These are phyloP conservation scores for Umbelopsis isabellina DNA, from an alignment of 192 early-diverging fungal genomes.

Conservation along the genomic window DNA sequence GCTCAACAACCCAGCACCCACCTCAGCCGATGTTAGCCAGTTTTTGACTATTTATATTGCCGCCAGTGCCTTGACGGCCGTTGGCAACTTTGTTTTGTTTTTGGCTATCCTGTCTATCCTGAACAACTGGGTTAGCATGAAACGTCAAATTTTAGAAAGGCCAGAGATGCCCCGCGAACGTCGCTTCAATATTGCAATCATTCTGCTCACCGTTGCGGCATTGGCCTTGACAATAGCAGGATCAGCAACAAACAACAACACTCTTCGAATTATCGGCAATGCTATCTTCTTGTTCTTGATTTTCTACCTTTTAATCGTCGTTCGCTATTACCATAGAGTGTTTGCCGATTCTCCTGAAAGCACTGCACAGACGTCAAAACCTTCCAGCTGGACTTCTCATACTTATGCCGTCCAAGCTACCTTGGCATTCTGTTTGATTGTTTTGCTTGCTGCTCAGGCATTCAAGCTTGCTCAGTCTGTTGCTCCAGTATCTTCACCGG, in stretches of 20 bases:
- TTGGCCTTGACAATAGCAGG: constrained; percentile 10
- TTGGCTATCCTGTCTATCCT: not conserved
- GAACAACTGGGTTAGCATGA: not conserved
- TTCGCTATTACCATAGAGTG: not conserved
- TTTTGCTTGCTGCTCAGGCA: constrained; percentile 3
- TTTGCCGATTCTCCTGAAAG: not conserved
- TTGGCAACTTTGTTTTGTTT: constrained; percentile 6
- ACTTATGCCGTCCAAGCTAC: not conserved
- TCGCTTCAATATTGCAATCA: not conserved
- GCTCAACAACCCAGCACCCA: not conserved
- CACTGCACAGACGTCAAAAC: not conserved
- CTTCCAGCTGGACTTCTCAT: not conserved
- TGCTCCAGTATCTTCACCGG: not conserved
- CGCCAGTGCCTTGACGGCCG: not conserved
- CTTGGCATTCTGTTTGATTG: not conserved
- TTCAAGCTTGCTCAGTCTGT: constrained; percentile 22
- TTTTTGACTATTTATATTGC: constrained; percentile 14
- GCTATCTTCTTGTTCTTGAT: not conserved
- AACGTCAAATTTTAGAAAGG: not conserved
- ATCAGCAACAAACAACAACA: not conserved
- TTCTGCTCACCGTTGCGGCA: not conserved
- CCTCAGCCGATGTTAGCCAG: not conserved
- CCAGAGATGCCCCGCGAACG: not conserved
- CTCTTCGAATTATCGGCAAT: not conserved
- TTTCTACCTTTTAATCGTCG: not conserved